phyloP scores from a whole-genome alignment of 2,329 filamentous ascomycete genomes.

The Teratosphaeriaceae sp. region DNA sequence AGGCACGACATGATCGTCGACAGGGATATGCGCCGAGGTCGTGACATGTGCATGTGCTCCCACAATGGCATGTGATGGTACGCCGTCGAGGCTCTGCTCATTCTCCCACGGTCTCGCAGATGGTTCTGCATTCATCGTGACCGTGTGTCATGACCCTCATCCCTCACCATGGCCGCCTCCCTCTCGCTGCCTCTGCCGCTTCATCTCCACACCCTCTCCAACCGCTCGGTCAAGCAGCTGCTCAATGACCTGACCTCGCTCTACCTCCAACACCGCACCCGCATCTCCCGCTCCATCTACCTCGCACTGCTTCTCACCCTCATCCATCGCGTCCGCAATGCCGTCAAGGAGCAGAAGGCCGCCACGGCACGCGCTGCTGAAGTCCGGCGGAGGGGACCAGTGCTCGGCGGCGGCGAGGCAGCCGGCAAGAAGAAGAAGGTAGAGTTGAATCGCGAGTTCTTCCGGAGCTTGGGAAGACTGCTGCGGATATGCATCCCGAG shows the following conservation, averaged over 20 bases:
- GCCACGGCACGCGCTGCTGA: constrained; percentile 64
- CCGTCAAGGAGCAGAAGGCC: constrained; percentile 87
- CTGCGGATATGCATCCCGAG: constrained; percentile 84
- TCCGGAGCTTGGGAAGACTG: constrained; percentile 68
- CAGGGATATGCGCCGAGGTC: no score
- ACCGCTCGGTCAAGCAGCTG: constrained; percentile 26
- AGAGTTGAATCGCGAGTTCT: constrained; percentile 84
- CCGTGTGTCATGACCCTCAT: constrained; percentile 5
- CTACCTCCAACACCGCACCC: constrained; percentile 73
- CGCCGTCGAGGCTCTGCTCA: constrained; percentile 18
- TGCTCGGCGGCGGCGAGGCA: constrained; percentile 36
- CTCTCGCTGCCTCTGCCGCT: not conserved
- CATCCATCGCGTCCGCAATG: constrained; percentile 80
- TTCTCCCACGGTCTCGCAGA: constrained; percentile 24
- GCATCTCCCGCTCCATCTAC: constrained; percentile 78
- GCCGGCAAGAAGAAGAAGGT: constrained; percentile 61
- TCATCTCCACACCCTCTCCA: constrained; percentile 15
- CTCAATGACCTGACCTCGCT: constrained; percentile 53
- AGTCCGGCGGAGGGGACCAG: constrained; percentile 34
- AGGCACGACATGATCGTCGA: no score
- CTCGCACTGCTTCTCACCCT: constrained; percentile 74
- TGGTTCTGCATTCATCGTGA: constrained; percentile 26
- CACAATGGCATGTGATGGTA: no score
- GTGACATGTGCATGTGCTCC: no score
- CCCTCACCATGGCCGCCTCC: not conserved